Base-by-base conservation (phyloP, 176 grass and related monocot species). In the Elaeis guineensis region DNA sequence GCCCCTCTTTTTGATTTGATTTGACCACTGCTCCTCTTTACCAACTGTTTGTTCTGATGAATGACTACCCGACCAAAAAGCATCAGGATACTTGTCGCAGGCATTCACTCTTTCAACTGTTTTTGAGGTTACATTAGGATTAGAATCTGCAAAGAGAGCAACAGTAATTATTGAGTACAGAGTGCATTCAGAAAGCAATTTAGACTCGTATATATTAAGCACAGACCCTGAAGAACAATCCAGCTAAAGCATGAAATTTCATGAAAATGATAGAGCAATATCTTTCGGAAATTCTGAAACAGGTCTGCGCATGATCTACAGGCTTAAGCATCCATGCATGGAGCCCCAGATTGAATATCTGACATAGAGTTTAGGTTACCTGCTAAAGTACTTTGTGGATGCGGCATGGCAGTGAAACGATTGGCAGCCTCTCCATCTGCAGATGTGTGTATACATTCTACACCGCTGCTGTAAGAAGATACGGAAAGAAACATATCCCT, bases 11-110 rank as follows among this genome's bases (percentile, higher is more conserved):
- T 95, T 95, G 20, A 89, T 73, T 56, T 81, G 85, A 75, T 85
- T 83, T 63, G 90, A 81, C 90, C 90, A 85, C 24, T 79, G 81
- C 58, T 95, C 86, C 55, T 95, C 90, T 78, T 82, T 95, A 14
- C 50, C 59, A 67, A 83, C 69, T 71, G 82, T 60, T 59, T 74
- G 50, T 35, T 89, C 85, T 3, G 67, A 39, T 50, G 77, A 29
- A 54, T 87, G 79, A 64, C 71, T 82, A 75, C 66, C 73, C 25
- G 52, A 66, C 25, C 59, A 69, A 4, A 57, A 74, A 77, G 65
- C 52, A 71, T 89, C 80, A 32, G 64, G 55, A 54, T 30, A 53
- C 50, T 51, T 65, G 8, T 66, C 16, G 4, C 17, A n/a, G 73
- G 60, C 66, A 25, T 50, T 52, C 51, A 51, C 73, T 63, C 73